phyloP scores from a whole-genome alignment of 1,139 yeast genomes.

The Suhomyces chickasaworum region DNA sequence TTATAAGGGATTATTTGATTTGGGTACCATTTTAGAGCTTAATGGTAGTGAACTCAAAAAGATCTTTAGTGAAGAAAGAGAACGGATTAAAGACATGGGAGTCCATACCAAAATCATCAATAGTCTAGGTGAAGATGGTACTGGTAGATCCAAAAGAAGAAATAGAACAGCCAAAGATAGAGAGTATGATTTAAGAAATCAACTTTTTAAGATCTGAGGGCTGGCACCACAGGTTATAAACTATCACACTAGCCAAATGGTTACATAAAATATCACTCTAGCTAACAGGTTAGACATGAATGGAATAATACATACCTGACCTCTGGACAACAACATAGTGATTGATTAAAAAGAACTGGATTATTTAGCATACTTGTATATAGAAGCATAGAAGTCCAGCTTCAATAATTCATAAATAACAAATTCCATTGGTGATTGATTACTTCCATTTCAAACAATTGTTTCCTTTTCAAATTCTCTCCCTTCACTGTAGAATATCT shows the following conservation, averaged over 20 bases:
- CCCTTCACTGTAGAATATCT: constrained; percentile 17
- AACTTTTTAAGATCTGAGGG: constrained; percentile 38
- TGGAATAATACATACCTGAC: too few species aligned
- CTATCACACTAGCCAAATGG: too few species aligned
- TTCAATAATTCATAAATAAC: constrained; percentile 42
- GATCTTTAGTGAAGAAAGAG: constrained; percentile 32
- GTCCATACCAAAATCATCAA: constrained; percentile 33
- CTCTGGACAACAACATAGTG: too few species aligned
- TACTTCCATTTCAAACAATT: too few species aligned
- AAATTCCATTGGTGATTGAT: too few species aligned
- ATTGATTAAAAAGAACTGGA: too few species aligned
- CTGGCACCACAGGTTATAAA: background rate
- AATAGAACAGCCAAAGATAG: constrained; percentile 51
- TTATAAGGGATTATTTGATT: constrained; percentile 41
- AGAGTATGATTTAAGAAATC: constrained; percentile 43
- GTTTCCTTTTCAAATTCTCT: too few species aligned
- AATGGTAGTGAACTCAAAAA: constrained; percentile 29
- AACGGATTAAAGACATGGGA: constrained; percentile 31
- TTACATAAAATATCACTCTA: too few species aligned
- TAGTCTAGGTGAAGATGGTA: constrained; percentile 47
- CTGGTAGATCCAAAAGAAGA: constrained; percentile 37
- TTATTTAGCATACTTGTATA: background rate
- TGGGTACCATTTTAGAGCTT: constrained; percentile 35
- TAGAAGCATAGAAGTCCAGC: constrained; percentile 4
- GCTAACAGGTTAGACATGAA: too few species aligned